Conservation (phyloP, 2,329 filamentous ascomycete genomes). For the Curvularia sp. region DNA sequence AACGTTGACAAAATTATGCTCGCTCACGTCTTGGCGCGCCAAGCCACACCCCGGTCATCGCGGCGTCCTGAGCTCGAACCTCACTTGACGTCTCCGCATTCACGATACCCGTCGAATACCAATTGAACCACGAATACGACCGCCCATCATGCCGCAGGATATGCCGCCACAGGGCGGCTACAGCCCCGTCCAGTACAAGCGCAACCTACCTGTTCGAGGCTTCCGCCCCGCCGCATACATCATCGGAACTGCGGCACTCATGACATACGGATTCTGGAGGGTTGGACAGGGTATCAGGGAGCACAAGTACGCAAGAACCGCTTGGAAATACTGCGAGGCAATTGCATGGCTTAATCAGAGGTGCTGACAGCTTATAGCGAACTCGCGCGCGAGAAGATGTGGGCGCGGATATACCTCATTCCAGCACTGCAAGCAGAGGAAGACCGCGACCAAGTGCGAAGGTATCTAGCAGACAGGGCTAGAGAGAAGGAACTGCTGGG, state of each 20-base stretch:
- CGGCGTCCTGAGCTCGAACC: slow-evolving; percentile 30
- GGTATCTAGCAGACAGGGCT: slow-evolving; percentile 84
- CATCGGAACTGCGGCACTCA: slow-evolving; percentile 75
- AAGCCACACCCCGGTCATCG: slow-evolving; percentile 33
- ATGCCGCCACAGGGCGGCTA: slow-evolving; percentile 96
- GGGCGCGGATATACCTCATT: slow-evolving; percentile 93
- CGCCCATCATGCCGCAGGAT: slow-evolving; percentile 86
- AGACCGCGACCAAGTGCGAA: slow-evolving; percentile 90
- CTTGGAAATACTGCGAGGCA: neutral
- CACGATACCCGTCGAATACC: slow-evolving; percentile 31
- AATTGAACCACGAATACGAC: slow-evolving; percentile 39
- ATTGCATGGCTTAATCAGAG: neutral
- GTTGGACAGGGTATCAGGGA: slow-evolving; percentile 83
- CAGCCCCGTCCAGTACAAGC: slow-evolving; percentile 95
- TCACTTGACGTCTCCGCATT: slow-evolving; percentile 41
- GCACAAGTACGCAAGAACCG: slow-evolving; percentile 73
- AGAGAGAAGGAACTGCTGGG: slow-evolving; percentile 91
- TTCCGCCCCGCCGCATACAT: slow-evolving; percentile 86
- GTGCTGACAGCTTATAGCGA: slow-evolving; percentile 67
- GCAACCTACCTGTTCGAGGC: slow-evolving; percentile 89
- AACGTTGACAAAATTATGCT: slow-evolving; percentile 40
- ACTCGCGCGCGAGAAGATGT: slow-evolving; percentile 96
- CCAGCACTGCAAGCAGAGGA: slow-evolving; percentile 95
- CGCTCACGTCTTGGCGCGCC: slow-evolving; percentile 36
- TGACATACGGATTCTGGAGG: slow-evolving; percentile 91